Evolutionary conservation across 441 rosid species (phyloP), one percentile per base, ranked within the genome.

Genomic region (Flueggea neowawraea): DNA sequence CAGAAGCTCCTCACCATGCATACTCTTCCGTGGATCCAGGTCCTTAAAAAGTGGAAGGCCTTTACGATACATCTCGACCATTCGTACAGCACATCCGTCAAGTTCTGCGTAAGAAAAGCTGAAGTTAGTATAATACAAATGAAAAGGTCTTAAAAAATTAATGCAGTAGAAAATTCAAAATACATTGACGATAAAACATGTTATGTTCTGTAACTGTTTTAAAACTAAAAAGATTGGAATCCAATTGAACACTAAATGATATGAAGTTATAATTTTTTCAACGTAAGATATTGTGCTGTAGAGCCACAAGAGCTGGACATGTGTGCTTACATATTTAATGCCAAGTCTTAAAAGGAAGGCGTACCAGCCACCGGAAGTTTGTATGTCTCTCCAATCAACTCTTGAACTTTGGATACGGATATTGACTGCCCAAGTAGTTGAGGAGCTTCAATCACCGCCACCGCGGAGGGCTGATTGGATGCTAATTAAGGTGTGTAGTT

Each of bases 1-100:
- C 63, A 95, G 75, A 68, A 95, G 85, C 80, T 95, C 99, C 79
- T 90, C 98, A 33, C 99, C 98, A 60, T 88, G 87, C 90, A 95
- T 85, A 72, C 82, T 88, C 82, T 95, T 97, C 71, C 88, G 98
- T 55, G 82, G 85, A 77, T 92, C 99, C 82, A 92, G 78, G 68
- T 90, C 95, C 84, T 82, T 92, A 5, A 97, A 92, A 61, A 90
- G 95, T 10, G 89, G 81, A 68, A 95, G 95, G 69, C 73, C 85
- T 73, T 80, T 77, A 78, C 90, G 84, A 67, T 79, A 90, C 71
- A 87, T 73, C 77, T 90, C 88, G 39, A 71, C 81, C 90, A 92
- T 82, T 69, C 83, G 76, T 54, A 84, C 68, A 17, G 85, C 84
- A 70, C 69, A 75, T 69, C 64, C 73, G 79, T 84, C 88, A 55